Evolutionary conservation across 495 filamentous ascomycete species (phyloP), one percentile per base, ranked within the genome.

Genomic region (Aspergillus asperescens): DNA sequence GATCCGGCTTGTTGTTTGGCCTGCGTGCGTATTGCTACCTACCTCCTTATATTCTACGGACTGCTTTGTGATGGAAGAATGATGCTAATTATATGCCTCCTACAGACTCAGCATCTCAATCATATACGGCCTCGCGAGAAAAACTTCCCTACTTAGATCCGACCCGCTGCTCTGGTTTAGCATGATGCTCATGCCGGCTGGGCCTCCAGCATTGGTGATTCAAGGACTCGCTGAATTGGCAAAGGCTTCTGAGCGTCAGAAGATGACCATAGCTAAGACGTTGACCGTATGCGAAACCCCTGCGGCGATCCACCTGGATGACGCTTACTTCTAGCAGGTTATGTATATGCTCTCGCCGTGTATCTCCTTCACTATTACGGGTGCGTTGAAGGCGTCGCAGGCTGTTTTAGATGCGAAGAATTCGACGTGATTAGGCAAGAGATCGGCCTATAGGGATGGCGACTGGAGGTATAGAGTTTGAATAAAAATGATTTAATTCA

Each of bases 131-230:
- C 58, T 91, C n/a, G 85, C 81, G 7, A 72, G 68, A 13, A 75
- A 74, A 45, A 89, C 85, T 0, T 51, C 59, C 15, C 15, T 84
- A 7, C 64, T 90, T 2, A 65, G 72, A 7, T 50, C 70, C 4
- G 87, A 91, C 62, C 86, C 88, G 0, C 81, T 91, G 34, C 62
- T 90, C 16, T 90, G 83, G 83, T 90, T 89, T 60, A 68, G 70
- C 7, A 77, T 90, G 75, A 89, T 89, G 84, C 60, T 89, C 19
- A 89, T 90, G 81, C 85, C 88, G 0, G 75, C 77, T 1, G 87
- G 88, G 0, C 86, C 86, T 8, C 80, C 82, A 2, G 84, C 86
- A 0, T 79, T 89, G 77, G 85, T 84, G 50, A 64, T 89, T 13
- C 80, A 82, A 15, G 80, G 82, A 1, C 63, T 89, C 45, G 76